Base-by-base conservation (phyloP, 495 filamentous ascomycete genomes). In the Aspergillus nidulans region DNA sequence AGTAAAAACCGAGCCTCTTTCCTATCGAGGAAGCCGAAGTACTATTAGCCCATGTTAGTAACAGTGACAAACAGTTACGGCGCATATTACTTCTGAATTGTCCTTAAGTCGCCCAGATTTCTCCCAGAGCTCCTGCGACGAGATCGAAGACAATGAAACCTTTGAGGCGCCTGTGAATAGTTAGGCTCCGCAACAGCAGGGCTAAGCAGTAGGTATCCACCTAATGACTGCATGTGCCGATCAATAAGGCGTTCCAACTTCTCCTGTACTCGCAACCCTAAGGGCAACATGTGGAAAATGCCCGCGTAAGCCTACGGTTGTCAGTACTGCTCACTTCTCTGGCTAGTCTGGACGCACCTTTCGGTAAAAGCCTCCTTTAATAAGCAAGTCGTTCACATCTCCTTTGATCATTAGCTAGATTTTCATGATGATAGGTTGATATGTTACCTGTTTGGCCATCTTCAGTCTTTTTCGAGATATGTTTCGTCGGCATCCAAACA, bases 231-330 rank as follows among this genome's bases (percentile, higher is more conserved):
- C 94, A 98, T 97, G 65, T 96, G 85, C 65, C 87, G 90, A 56
- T 95, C 91, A 66, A 98, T 87, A 4, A 97, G 73, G 4, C 67
- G 67, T 61, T 97, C 90, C 24, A 97, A 67, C 66, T 97, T 98
- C 44, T 90, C 84, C 63, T 96, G 91, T 0, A 97, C 90, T 26
- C 90, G 78, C 32, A 89, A 77, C 3, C 94, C 94, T n/a, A 98
- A 75, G 1, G 94, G 94, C 8, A 98, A 77, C 63, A 96, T 79
- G 68, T 98, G 95, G 67, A 97, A 97, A 30, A 98, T 81, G 5
- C 94, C 95, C 4, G 92, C 81, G 59, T 95, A 84, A 36, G 90
- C 87, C 84, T 92, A 38, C 1, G 30, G 19, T 12, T 25, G 15
- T 43, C 12, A 40, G 45, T 19, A 39, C 7, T 10, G 25, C 23